Evolutionary conservation across 345 rosid species (phyloP), one percentile per base, ranked within the genome.

Genomic region (Sapria himalayana): DNA sequence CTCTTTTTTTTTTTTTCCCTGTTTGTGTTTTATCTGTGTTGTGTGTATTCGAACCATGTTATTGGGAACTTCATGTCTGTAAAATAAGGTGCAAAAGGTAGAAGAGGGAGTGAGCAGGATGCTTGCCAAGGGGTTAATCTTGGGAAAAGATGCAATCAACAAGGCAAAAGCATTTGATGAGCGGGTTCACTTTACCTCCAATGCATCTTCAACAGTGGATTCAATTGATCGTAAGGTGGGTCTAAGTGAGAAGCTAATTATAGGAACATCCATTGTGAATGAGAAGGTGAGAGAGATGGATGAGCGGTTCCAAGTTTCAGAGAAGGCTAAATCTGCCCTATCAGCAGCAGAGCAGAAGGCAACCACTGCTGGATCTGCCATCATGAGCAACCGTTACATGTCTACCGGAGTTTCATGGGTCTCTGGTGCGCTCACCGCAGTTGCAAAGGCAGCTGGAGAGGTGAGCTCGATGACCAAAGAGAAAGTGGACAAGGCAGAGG

Each of bases 101-200:
- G 76, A 66, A 56, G 73, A 69, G 18, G 56, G 65, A 37, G 68
- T 72, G n/a, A 72, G 70, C 55, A 57, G 53, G 18, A 63, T 69
- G 80, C 61, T 72, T 15, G 73, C 75, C 10, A 61, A 51, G 51
- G 75, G 79, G 15, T 69, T 48, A 47, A 57, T 63, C 34, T 56
- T 72, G 46, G 72, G 73, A 29, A 72, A 69, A 52, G 73, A 72
- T 40, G 75, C 72, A 10, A 10, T 72, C 39, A 48, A 37, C 41
- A 63, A 48, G 50, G 71, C 66, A 33, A 72, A 58, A 42, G 24
- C 67, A 9, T 49, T 72, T 7, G 73, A 72, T 33, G 80, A 69
- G 32, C 62, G 39, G 24, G 62, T 60, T 46, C 70, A 55, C 21
- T 45, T 58, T 37, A 52, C 56, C 8, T 60, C 64, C 7, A 66